These are phyloP conservation scores for Peronosclerospora sorghi DNA, from an alignment of 352 stramenopile genomes.

Conservation along the genomic window DNA sequence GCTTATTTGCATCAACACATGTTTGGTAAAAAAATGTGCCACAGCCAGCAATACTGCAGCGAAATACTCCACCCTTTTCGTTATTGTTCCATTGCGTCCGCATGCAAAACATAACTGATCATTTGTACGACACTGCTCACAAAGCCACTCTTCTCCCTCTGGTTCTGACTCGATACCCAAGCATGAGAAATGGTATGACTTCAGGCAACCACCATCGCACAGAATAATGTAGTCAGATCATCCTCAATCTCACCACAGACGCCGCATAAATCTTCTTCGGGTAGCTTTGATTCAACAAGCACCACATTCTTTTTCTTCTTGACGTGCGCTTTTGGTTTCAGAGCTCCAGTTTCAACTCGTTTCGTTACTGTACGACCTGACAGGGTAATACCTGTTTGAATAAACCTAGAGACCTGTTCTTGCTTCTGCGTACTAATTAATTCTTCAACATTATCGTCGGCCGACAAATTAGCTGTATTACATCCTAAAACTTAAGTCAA, in stretches of 20 bases:
- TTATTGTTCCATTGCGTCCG: conserved; percentile 80
- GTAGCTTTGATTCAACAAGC: conserved; percentile 25
- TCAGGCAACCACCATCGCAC: conserved; percentile 88
- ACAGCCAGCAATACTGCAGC: conserved; percentile 49
- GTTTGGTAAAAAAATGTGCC: conserved; percentile 82
- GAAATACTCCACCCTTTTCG: conserved; percentile 73
- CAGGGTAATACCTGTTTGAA: conserved; percentile 47
- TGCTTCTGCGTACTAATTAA: conserved; percentile 1
- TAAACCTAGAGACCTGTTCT: conserved; percentile 31
- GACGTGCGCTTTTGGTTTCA: conserved; percentile 10
- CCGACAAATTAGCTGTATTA: conserved; percentile 4
- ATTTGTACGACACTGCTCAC: conserved; percentile 82
- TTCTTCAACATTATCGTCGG: conserved; percentile 3
- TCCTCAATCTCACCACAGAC: conserved; percentile 78
- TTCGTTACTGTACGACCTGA: conserved; percentile 60
- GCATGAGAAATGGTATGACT: conserved; percentile 89
- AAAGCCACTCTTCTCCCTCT: conserved; percentile 81
- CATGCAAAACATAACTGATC: conserved; percentile 86
- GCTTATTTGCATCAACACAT: conserved; percentile 54
- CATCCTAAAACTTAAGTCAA: conserved; percentile 12
- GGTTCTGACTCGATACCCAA: conserved; percentile 63
- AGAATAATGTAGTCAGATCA: conserved; percentile 79
- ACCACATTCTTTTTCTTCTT: conserved; percentile 21
- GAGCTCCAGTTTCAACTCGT: conserved; percentile 29
- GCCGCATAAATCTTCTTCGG: conserved; percentile 68